Percentiles rank a stretch among this genome's conserved stretches.
Evolutionary conservation across 495 filamentous ascomycete genomes (phyloP).

Genomic region (Astrothelium macrocarpum): DNA sequence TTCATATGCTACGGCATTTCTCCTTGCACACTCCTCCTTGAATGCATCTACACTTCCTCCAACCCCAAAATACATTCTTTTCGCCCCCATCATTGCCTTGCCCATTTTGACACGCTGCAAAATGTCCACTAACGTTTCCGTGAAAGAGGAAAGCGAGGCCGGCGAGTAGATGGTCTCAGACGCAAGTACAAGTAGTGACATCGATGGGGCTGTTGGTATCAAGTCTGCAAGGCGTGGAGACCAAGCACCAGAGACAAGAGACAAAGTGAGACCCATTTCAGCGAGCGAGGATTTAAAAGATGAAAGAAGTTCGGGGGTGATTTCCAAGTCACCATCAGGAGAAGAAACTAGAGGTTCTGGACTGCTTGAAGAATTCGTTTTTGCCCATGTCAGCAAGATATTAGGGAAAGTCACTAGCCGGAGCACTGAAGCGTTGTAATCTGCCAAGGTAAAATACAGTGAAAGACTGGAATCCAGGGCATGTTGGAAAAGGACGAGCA

Average conservation of each 20-base stretch:
- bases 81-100: conserved; percentile 75
- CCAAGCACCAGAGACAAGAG: conserved; percentile 81
- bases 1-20: conserved; percentile 46
- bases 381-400: conserved; percentile 71
- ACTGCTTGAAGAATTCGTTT: conserved; percentile 29
- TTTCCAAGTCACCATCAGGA: conserved; percentile 59
- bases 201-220: conserved; percentile 21
- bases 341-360: conserved; percentile 17
- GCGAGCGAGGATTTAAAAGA: conserved; percentile 53
- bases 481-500: conserved; percentile 64
- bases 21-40: conserved; percentile 47
- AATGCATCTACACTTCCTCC: conserved; percentile 91
- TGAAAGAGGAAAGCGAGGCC: conserved; percentile 60
- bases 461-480: conserved; percentile 40
- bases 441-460: conserved; percentile 63
- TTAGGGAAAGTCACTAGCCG: conserved; percentile 84
- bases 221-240: conserved; percentile 33
- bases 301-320: conserved; percentile 52
- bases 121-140: conserved; percentile 56
- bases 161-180: conserved; percentile 96
- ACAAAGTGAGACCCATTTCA: conserved; percentile 48
- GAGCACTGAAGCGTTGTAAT: conserved; percentile 84
- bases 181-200: conserved; percentile 55
- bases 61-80: conserved; percentile 93
- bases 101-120: conserved; percentile 46